Conservation (phyloP, 768 basidiomycete species). For the Pleurotus djamor region DNA sequence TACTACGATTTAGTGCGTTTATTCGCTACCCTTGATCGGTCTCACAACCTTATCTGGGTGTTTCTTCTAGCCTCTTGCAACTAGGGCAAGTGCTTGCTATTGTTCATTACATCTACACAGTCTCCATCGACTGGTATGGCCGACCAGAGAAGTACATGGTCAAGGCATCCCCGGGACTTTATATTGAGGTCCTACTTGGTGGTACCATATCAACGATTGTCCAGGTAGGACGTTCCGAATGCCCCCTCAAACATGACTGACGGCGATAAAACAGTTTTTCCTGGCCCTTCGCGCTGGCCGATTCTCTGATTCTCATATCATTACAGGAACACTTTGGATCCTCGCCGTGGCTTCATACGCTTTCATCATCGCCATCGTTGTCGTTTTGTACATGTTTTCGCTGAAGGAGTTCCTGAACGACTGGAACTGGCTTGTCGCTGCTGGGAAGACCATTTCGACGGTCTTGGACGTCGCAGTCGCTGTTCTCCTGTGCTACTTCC, state of each 20-base stretch:
- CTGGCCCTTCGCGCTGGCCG: conserved; percentile 25
- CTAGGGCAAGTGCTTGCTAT: conserved; percentile 23
- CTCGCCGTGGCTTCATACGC: conserved; percentile 21
- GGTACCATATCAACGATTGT: conserved; percentile 24
- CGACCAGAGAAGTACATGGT: conserved; percentile 16
- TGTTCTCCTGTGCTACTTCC: conserved; percentile 25
- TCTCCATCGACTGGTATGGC: conserved; percentile 23
- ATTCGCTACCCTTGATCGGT: background rate
- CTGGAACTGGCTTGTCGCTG: conserved; percentile 27
- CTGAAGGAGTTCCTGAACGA: conserved; percentile 14
- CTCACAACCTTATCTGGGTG: no score
- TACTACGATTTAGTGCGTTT: background rate
- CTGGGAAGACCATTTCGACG: conserved; percentile 22
- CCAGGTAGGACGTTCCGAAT: conserved; percentile 17
- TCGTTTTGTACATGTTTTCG: conserved; percentile 15
- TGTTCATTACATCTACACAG: conserved; percentile 23
- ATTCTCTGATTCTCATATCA: conserved; percentile 21
- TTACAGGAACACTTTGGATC: conserved; percentile 22
- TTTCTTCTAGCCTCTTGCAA: conserved; percentile 18
- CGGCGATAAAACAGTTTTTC: conserved; percentile 12
- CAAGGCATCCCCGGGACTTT: conserved; percentile 16
- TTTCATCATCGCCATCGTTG: conserved; percentile 23
- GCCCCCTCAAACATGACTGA: background rate
- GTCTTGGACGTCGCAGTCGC: conserved; percentile 28
- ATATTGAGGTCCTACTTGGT: conserved; percentile 20